Percentiles rank a stretch among this genome's conserved stretches.
These are phyloP conservation scores for Aspergillus fumigatus DNA, from an alignment of 2,329 filamentous ascomycete genomes.

Conservation along the genomic window DNA sequence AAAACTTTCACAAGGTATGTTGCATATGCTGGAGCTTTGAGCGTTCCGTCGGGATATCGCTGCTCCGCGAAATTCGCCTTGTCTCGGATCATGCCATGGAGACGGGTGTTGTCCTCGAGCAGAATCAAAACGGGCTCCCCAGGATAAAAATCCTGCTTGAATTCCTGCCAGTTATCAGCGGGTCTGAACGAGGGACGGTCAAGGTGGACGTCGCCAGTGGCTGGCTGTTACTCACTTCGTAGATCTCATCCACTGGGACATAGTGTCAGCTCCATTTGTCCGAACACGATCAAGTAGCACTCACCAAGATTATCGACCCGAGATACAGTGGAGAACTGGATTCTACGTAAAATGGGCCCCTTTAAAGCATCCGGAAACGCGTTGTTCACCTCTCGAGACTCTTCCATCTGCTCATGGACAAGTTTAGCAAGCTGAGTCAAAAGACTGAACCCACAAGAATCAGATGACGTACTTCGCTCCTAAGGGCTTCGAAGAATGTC, in stretches of 20 bases:
- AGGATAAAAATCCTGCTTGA: slow-evolving; percentile 86
- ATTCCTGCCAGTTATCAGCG: slow-evolving; percentile 48
- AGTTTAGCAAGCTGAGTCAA: slow-evolving; percentile 3
- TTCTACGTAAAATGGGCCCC: slow-evolving; percentile 80
- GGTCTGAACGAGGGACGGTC: slow-evolving; percentile 5
- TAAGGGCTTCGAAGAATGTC: slow-evolving; percentile 86
- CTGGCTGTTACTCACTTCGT: slow-evolving; percentile 37
- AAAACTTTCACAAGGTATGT: slow-evolving; percentile 76
- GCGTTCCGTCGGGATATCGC: slow-evolving; percentile 60
- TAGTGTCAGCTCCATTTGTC: slow-evolving; percentile 14
- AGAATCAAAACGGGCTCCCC: slow-evolving; percentile 77
- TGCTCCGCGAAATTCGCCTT: slow-evolving; percentile 70
- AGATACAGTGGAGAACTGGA: slow-evolving; percentile 85
- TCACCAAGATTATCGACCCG: slow-evolving; percentile 77
- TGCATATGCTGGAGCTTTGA: slow-evolving; percentile 64
- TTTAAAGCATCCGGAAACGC: slow-evolving; percentile 88
- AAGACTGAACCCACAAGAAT: slow-evolving; percentile 2
- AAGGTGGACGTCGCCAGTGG: neutral
- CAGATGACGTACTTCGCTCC: slow-evolving; percentile 70
- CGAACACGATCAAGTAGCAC: slow-evolving; percentile 18
- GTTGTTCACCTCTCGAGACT: slow-evolving; percentile 83
- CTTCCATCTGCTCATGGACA: slow-evolving; percentile 54
- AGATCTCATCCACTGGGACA: slow-evolving; percentile 46
- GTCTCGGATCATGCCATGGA: slow-evolving; percentile 73
- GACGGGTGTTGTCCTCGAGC: slow-evolving; percentile 62